A percentile compares a stretch with the other conserved stretches of the same genome.
phyloP scores from a whole-genome alignment of 768 basidiomycete genomes.

The Rhodotorula taiwanensis region DNA sequence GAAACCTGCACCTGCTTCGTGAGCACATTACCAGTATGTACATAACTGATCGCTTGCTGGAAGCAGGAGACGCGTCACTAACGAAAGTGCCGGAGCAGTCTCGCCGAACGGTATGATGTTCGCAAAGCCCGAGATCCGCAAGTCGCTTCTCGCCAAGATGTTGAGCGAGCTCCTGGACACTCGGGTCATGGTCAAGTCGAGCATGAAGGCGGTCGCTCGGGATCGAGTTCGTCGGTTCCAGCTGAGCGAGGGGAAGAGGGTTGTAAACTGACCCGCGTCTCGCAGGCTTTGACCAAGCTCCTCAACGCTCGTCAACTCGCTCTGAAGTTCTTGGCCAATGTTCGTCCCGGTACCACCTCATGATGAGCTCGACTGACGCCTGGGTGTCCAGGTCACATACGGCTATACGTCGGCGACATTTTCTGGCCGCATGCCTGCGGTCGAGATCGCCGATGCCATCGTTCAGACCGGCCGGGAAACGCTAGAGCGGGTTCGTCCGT shows the following conservation, averaged over 20 bases:
- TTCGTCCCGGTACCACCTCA: no score
- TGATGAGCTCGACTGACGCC: background rate
- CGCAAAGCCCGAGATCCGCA: slow-evolving; percentile 73
- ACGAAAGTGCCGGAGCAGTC: slow-evolving; percentile 52
- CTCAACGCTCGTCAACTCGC: slow-evolving; percentile 87
- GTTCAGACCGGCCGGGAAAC: slow-evolving; percentile 95
- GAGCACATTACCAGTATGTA: slow-evolving; percentile 66
- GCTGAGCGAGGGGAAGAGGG: background rate
- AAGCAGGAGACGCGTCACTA: background rate
- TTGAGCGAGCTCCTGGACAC: slow-evolving; percentile 85
- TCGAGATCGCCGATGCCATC: slow-evolving; percentile 96
- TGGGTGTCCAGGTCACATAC: slow-evolving; percentile 63
- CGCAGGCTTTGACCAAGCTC: slow-evolving; percentile 56
- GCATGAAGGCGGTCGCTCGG: slow-evolving; percentile 71
- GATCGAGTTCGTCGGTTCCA: slow-evolving; percentile 57
- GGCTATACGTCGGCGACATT: slow-evolving; percentile 92
- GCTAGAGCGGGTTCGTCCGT: slow-evolving; percentile 66
- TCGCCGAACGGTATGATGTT: slow-evolving; percentile 94
- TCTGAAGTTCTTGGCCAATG: slow-evolving; percentile 87
- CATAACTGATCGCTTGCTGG: no score
- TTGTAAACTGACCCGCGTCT: no score
- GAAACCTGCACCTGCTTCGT: slow-evolving; percentile 61
- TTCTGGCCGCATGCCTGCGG: slow-evolving; percentile 95
- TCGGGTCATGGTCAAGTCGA: slow-evolving; percentile 94
- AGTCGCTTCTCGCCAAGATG: slow-evolving; percentile 83